These are phyloP conservation scores for Aspergillus cavernicola DNA, from an alignment of 495 filamentous ascomycete genomes.

Conservation along the genomic window DNA sequence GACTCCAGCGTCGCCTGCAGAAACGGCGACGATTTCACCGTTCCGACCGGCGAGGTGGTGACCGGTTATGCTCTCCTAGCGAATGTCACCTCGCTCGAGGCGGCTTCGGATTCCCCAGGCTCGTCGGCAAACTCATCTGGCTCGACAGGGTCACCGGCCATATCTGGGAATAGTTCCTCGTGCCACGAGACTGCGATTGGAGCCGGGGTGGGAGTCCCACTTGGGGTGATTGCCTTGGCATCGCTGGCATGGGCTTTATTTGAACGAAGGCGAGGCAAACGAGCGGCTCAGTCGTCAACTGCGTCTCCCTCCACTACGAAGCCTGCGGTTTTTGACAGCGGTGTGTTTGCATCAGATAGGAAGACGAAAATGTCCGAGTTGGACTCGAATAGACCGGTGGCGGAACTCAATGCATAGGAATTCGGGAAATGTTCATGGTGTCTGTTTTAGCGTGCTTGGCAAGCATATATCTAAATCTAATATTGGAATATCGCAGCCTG, in stretches of 20 bases:
- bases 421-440: not conserved
- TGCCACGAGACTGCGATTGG: constrained; percentile 22
- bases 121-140: constrained; percentile 15
- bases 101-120: not conserved
- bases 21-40: constrained; percentile 17
- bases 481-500: no score
- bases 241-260: constrained; percentile 27
- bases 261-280: constrained; percentile 13
- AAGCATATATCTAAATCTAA: no score
- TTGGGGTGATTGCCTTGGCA: constrained; percentile 29
- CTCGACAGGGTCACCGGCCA: no score
- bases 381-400: not conserved
- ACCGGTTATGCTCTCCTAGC: constrained; percentile 20
- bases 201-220: constrained; percentile 25
- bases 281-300: no score
- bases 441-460: not conserved
- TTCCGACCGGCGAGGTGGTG: constrained; percentile 18
- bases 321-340: not conserved
- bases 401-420: not conserved
- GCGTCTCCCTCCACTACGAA: not conserved
- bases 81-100: constrained; percentile 12
- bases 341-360: not conserved
- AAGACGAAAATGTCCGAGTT: not conserved
- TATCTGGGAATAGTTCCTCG: not conserved
- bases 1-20: constrained; percentile 19